Base-by-base conservation (phyloP, 139 green algal genomes). In the Micractinium sp. region DNA sequence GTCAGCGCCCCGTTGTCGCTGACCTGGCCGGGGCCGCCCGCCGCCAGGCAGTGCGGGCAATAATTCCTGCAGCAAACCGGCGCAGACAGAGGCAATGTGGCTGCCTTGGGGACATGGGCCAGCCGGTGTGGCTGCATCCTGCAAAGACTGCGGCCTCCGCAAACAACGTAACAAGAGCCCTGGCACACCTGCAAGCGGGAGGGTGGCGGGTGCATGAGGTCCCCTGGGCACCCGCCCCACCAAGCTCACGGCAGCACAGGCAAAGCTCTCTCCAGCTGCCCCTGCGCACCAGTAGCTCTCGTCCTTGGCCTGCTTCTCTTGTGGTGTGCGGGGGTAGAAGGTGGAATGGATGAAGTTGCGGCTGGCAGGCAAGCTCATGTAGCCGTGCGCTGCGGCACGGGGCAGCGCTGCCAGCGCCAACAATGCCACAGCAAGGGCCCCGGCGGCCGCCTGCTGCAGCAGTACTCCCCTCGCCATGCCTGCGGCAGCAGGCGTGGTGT, bases 21-120 rank as follows among this genome's bases (percentile, higher is more conserved):
- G 35, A 87, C 83, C 38, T 16, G 35, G 14, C 83, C 83, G 5
- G 83, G 83, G 63, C 83, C 83, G 66, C 83, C 83, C 3, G 83
- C 66, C 27, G 83, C 67, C 83, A 87, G 38, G 83, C 83, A 87
- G 67, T 87, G 83, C 29, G 83, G 83, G 67, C 83, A 81, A 67
- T 86, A 86, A 13, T 86, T 66, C 78, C 78, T 71, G 63, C 63
- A 25, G 20, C 63, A 71, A 5, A 27, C 7, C 63, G 14, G 63
- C 63, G 22, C 20, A 25, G 18, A 12, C 63, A 71, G 63, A 12
- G 22, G 63, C 47, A 9, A 56, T 5, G 47, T 9, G 47, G 47
- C n/a, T n/a, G n/a, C n/a, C n/a, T 56, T 56, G 47, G 5, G 47
- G 5, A 9, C 47, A 56, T 5, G 47, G 5, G 47, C 5, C 47